These are phyloP conservation scores for Polyrhizophydium stewartii DNA, from an alignment of 371 early-diverging fungal species.

Conservation along the genomic window DNA sequence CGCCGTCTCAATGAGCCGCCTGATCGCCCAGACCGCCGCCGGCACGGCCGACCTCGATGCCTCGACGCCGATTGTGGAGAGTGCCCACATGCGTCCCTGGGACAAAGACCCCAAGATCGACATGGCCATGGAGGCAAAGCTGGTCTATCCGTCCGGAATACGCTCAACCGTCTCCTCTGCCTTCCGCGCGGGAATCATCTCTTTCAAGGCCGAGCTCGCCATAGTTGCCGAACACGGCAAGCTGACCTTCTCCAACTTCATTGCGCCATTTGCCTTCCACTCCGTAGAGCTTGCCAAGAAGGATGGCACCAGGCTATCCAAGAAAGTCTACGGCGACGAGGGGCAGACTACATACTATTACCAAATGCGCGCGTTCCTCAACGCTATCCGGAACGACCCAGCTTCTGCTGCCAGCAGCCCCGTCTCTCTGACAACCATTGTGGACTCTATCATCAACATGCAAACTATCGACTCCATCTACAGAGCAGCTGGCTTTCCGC, in stretches of 20 bases:
- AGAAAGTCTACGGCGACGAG: slow-evolving; percentile 31
- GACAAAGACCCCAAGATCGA: slow-evolving; percentile 10
- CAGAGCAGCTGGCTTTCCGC: too few relatives aligned
- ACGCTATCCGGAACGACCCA: slow-evolving; percentile 17
- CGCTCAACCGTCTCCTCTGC: slow-evolving; percentile 7
- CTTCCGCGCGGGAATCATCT: slow-evolving; percentile 11
- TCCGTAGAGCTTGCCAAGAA: slow-evolving; percentile 24
- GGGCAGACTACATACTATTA: slow-evolving; percentile 27
- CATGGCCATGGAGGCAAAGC: slow-evolving; percentile 6
- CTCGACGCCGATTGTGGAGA: neutral
- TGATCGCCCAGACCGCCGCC: slow-evolving; percentile 20
- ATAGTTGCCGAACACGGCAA: slow-evolving; percentile 24
- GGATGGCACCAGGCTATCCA: slow-evolving; percentile 16
- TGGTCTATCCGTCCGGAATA: slow-evolving; percentile 7
- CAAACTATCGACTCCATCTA: too few relatives aligned
- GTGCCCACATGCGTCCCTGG: neutral
- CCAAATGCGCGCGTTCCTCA: slow-evolving; percentile 36
- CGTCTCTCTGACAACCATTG: too few relatives aligned
- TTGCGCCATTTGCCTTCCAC: slow-evolving; percentile 33
- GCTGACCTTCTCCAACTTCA: slow-evolving; percentile 27
- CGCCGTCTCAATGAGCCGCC: slow-evolving; percentile 30
- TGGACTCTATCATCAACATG: too few relatives aligned
- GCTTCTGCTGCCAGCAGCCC: too few relatives aligned
- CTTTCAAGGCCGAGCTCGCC: slow-evolving; percentile 22
- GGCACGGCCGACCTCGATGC: slow-evolving; percentile 5